Evolutionary conservation across 176 grass and related monocot genomes (phyloP), one percentile per base, ranked within the genome.

Genomic region (Microstegium vimineum): DNA sequence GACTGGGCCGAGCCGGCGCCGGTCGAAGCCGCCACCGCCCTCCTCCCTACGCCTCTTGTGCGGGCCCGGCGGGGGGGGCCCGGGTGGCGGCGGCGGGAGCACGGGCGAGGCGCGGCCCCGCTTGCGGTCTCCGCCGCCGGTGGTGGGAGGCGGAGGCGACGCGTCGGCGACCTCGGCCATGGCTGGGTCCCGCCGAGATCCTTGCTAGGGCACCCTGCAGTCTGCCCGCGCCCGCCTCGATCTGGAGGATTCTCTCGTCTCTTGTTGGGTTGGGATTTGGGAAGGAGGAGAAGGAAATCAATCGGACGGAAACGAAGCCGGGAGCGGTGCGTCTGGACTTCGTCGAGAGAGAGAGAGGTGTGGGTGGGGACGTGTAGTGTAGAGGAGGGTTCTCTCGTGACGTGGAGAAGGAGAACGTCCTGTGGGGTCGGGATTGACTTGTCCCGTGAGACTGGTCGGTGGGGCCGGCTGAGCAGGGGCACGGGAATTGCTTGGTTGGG

Each of bases 101-200:
- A 83, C 71, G 16, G 95, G 92, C 18, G 89, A 86, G 17, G 83
- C 84, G 54, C 83, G 85, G 45, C 81, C 85, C 56, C 93, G 83
- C 88, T 90, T 90, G 83, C 88, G 73, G 73, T 77, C 78, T 66
- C 78, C 89, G 38, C 75, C 74, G 54, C 45, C 43, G 30, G 32
- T 5, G 16, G 18, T 1, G 2, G 14, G 36, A 9, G 33, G 52
- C 37, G 74, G 46, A 5, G 71, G 72, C 17, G 81, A 83, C 77
- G 84, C 83, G 69, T 91, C 89, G 30, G 90, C 81, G 64, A 87
- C 96, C 80, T 93, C 90, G 28, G 96, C 95, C 96, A 98, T 98
- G 90, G 87, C 25, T 17, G 49, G 65, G 16, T 18, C n/a, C 51
- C 33, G 12, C 38, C 46, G 10, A 25, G 18, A 38, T 22, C 37